Conservation (phyloP, 257 asterid species). For the Penstemon barbatus region DNA sequence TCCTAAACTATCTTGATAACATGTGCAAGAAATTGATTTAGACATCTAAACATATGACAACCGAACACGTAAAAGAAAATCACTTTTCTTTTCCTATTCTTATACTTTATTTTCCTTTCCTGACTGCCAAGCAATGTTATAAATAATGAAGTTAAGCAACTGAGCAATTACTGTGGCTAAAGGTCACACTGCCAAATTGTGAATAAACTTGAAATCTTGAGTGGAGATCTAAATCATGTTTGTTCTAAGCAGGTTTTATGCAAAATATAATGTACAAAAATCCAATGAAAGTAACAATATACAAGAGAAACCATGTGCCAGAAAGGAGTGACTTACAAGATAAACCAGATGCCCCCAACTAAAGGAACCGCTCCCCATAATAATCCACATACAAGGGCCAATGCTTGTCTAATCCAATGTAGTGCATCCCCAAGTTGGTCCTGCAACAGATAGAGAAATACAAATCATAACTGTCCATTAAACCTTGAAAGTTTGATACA, state of each 20-base stretch:
- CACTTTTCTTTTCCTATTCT: too few species aligned
- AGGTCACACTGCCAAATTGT: not conserved
- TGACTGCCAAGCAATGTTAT: too few species aligned
- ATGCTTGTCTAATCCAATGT: constrained; percentile 93
- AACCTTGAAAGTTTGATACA: constrained; percentile 6
- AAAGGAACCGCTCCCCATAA: constrained; percentile 94
- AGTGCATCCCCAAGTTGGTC: constrained; percentile 91
- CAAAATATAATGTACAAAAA: constrained; percentile 6
- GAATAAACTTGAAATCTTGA: not conserved
- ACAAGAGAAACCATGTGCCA: constrained; percentile 4
- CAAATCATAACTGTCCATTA: constrained; percentile 7
- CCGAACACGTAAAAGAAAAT: too few species aligned
- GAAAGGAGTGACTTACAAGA: constrained; percentile 57
- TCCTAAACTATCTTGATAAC: too few species aligned
- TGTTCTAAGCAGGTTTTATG: constrained; percentile 3
- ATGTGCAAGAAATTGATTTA: too few species aligned
- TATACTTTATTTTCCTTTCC: too few species aligned
- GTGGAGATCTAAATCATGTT: not conserved
- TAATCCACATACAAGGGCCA: constrained; percentile 75
- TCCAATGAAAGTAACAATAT: constrained; percentile 13
- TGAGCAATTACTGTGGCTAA: not conserved
- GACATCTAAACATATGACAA: too few species aligned
- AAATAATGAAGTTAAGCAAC: not conserved
- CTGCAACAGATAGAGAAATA: constrained; percentile 45
- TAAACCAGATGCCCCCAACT: constrained; percentile 87